Conservation (phyloP, 1,139 yeast species). For the Yamadazyma kanchanaburiensis region DNA sequence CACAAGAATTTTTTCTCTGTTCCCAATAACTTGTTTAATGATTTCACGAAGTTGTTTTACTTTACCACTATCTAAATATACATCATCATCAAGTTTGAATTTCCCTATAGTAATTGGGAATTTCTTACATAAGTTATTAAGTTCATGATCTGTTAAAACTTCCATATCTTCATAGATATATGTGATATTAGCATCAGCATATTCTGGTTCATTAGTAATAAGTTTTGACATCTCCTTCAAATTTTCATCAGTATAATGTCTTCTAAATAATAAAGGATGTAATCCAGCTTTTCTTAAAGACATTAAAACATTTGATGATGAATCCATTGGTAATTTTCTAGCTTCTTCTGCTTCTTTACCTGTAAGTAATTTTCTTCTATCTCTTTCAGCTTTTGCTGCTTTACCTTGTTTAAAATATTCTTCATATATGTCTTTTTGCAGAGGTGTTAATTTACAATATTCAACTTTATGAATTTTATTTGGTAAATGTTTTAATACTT, state of each 20-base stretch:
- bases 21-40: constrained; percentile 53
- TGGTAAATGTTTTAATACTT: constrained; percentile 87
- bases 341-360: constrained; percentile 38
- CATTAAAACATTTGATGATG: constrained; percentile 62
- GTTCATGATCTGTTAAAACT: constrained; percentile 92
- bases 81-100: constrained; percentile 52
- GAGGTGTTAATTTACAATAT: constrained; percentile 57
- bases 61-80: constrained; percentile 78
- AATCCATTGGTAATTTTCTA: constrained; percentile 31
- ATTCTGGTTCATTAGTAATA: constrained; percentile 79
- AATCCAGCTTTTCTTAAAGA: constrained; percentile 68
- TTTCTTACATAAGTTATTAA: constrained; percentile 67
- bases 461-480: constrained; percentile 62
- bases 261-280: constrained; percentile 72
- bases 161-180: constrained; percentile 91
- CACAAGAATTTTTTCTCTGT: constrained; percentile 78
- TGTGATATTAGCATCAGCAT: constrained; percentile 66
- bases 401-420: constrained; percentile 48
- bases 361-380: constrained; percentile 41
- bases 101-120: constrained; percentile 64
- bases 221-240: constrained; percentile 67
- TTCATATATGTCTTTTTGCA: constrained; percentile 62
- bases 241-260: constrained; percentile 49
- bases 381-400: constrained; percentile 47
- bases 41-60: constrained; percentile 53